phyloP scores from a whole-genome alignment of 2,329 filamentous ascomycete genomes.

The Fusarium transvaalense region DNA sequence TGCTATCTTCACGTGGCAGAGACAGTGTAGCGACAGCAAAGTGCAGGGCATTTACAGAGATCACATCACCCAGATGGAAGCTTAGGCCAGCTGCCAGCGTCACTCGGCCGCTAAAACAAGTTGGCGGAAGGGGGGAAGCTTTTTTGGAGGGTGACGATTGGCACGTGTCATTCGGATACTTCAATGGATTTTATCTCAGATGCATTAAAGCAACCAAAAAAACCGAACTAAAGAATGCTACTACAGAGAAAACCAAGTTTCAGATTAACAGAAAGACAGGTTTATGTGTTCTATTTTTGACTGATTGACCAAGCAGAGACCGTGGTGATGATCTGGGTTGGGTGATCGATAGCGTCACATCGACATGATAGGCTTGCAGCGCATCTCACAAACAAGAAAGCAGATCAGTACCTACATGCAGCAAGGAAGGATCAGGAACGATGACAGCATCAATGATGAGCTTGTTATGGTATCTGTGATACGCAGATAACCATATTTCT shows the following conservation, averaged over 20 bases:
- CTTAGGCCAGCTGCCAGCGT: slow-evolving; percentile 20
- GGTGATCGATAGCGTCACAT: slow-evolving; percentile 41
- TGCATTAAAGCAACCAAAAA: neutral
- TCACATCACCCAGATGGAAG: slow-evolving; percentile 21
- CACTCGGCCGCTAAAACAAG: slow-evolving; percentile 31
- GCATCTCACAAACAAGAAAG: slow-evolving; percentile 30
- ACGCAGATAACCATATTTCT: neutral
- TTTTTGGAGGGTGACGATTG: slow-evolving; percentile 23
- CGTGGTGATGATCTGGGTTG: slow-evolving; percentile 10
- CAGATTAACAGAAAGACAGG: slow-evolving; percentile 12
- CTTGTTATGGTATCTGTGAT: neutral
- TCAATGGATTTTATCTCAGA: neutral
- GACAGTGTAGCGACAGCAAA: neutral
- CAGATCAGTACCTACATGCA: slow-evolving; percentile 36
- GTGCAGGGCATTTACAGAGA: slow-evolving; percentile 5
- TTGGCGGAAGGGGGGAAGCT: slow-evolving; percentile 25
- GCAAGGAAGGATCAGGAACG: slow-evolving; percentile 32
- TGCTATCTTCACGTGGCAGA: slow-evolving; percentile 49
- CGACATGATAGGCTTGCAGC: slow-evolving; percentile 39
- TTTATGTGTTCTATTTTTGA: slow-evolving; percentile 19
- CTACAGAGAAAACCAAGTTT: slow-evolving; percentile 23
- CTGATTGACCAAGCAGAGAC: slow-evolving; percentile 25
- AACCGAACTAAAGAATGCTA: neutral
- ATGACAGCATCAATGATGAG: slow-evolving; percentile 25
- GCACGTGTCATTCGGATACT: slow-evolving; percentile 31